These are phyloP conservation scores for Verticillium isaacii DNA, from an alignment of 2,329 filamentous ascomycete genomes.

Conservation along the genomic window DNA sequence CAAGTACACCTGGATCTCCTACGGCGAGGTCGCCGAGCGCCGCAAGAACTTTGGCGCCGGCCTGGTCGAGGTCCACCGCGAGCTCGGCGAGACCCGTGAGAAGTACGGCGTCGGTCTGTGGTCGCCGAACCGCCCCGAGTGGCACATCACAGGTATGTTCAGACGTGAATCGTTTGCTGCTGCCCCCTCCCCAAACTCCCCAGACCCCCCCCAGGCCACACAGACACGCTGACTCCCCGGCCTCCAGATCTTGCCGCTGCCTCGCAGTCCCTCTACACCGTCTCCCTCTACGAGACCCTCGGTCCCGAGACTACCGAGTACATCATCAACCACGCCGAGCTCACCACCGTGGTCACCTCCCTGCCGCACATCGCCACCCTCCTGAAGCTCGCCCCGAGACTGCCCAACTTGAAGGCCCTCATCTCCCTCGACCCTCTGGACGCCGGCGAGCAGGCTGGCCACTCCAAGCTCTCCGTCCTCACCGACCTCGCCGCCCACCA, in stretches of 20 bases:
- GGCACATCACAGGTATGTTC: conserved; percentile 71
- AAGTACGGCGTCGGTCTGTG: conserved; percentile 77
- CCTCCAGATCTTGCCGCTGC: conserved; percentile 72
- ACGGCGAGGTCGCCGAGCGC: conserved; percentile 71
- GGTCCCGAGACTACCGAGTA: conserved; percentile 89
- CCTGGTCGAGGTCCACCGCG: conserved; percentile 74
- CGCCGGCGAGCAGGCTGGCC: conserved; percentile 68
- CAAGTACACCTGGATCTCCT: conserved; percentile 79
- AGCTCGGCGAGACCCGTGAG: conserved; percentile 55
- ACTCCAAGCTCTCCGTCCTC: conserved; percentile 76
- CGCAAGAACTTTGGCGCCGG: conserved; percentile 83
- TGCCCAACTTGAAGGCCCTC: conserved; percentile 82
- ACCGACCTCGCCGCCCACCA: conserved; percentile 68
- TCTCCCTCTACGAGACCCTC: conserved; percentile 94
- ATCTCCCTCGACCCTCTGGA: conserved; percentile 81
- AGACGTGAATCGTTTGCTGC: neutral
- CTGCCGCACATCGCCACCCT: conserved; percentile 77
- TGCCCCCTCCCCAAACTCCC: no score
- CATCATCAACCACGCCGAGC: conserved; percentile 85
- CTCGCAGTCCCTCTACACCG: conserved; percentile 82
- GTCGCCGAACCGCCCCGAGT: conserved; percentile 82
- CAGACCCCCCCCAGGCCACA: neutral
- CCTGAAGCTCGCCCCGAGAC: conserved; percentile 70
- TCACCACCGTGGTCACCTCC: conserved; percentile 72
- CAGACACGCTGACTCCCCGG: no score